These are phyloP conservation scores for Narthecium ossifragum DNA, from an alignment of 106 monocot genomes.

Conservation along the genomic window DNA sequence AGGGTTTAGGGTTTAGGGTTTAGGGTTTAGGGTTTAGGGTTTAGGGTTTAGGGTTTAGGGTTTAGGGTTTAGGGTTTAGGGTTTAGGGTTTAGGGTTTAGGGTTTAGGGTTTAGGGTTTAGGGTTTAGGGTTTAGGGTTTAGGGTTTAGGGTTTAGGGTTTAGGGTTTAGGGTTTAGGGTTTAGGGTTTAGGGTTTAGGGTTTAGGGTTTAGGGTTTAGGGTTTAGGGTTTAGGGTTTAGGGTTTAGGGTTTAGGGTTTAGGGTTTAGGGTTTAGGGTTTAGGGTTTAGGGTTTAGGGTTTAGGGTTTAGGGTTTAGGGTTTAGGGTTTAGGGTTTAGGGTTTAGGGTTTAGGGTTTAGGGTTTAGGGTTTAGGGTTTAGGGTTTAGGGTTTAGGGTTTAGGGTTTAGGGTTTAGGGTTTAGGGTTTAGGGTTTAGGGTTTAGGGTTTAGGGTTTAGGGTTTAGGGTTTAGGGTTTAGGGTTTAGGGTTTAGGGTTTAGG, in stretches of 20 bases:
- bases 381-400: conserved; percentile 15
- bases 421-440: conserved; percentile 18
- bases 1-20: conserved; percentile 1
- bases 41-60: conserved; percentile 28
- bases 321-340: conserved; percentile 15
- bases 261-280: conserved; percentile 17
- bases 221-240: conserved; percentile 19
- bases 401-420: conserved; percentile 11
- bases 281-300: conserved; percentile 16
- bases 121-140: conserved; percentile 26
- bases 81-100: conserved; percentile 32
- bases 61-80: conserved; percentile 28
- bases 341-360: conserved; percentile 18
- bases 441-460: conserved; percentile 26
- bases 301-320: conserved; percentile 18
- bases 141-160: conserved; percentile 12
- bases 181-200: conserved; percentile 11
- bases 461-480: conserved; percentile 26
- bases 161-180: conserved; percentile 9
- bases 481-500: conserved; percentile 18
- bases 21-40: conserved; percentile 30
- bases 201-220: conserved; percentile 12
- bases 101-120: conserved; percentile 28
- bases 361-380: conserved; percentile 16
- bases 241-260: conserved; percentile 1